Base-by-base conservation (phyloP, 305 asterid genomes). In the Plantago rigida region DNA sequence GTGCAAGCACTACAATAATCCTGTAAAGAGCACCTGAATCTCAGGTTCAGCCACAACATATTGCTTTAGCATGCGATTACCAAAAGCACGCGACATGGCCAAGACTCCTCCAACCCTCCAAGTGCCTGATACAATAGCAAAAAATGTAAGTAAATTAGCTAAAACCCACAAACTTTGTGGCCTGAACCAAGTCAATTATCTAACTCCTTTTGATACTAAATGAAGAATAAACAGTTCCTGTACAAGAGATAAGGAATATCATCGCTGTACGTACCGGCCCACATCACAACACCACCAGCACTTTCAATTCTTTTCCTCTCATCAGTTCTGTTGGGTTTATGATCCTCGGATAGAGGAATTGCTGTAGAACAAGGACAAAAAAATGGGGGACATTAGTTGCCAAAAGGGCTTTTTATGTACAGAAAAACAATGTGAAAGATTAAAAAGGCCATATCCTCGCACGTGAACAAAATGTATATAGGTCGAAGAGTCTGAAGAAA, bases 41-140 rank as follows among this genome's bases (percentile, higher is more conserved):
- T 93, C 99, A 70, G 99, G 99, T 67, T 92, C 99, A 69, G 97
- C 97, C 62, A 92, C 94, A 39, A 92, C 99, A 66, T 75, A 89
- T 66, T 89, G 99, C 77, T 92, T 92, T 75, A 92, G 87, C 99
- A 89, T 85, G 64, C 96, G 99, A 69, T 89, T 89, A 44, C 99
- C 99, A 69, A 92, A 92, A 66, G 99, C 99, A 75, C 99, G 99
- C 28, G 99, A 93, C 99, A 93, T 93, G 57, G 99, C 99, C 81
- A 93, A 72, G 65, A 93, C 97, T 68, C 99, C 96, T 70, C 99
- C 99, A 71, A 93, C 99, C 75, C 99, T 87, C 99, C 99, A 93
- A 62, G 99, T 93, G 68, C 99, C 99, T 93, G 74, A 65, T 64
- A 65, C 48, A 72, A 66, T 57, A 66, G 53, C 49, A 57, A 2